Percentiles rank a stretch among this genome's conserved stretches.
These are phyloP conservation scores for Hypoxylon cercidicola DNA, from an alignment of 495 filamentous ascomycete genomes.

Conservation along the genomic window DNA sequence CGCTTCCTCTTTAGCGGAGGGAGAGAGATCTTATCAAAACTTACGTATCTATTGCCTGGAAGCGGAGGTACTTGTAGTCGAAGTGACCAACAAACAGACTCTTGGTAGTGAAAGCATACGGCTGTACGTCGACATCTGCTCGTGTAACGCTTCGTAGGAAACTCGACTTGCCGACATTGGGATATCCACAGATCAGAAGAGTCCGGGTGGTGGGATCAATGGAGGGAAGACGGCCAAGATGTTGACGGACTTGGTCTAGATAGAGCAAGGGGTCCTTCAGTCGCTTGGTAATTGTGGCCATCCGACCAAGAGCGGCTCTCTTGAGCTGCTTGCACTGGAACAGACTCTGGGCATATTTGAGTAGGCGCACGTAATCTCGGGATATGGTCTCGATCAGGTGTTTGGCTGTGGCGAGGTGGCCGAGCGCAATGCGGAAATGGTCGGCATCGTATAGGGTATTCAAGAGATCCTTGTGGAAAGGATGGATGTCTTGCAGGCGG, in stretches of 20 bases:
- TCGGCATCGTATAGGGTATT: constrained; percentile 92
- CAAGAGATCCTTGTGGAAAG: constrained; percentile 80
- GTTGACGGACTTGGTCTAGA: constrained; percentile 96
- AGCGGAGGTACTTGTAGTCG: constrained; percentile 97
- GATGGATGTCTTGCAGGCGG: constrained; percentile 93
- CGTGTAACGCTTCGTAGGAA: constrained; percentile 91
- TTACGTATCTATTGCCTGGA: constrained; percentile 77
- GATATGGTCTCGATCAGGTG: constrained; percentile 95
- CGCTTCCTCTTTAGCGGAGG: neutral
- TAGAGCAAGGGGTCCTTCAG: constrained; percentile 94
- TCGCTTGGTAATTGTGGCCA: constrained; percentile 94
- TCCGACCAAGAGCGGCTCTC: constrained; percentile 86
- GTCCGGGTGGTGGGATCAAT: constrained; percentile 98
- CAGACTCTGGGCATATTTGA: constrained; percentile 89
- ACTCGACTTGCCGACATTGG: constrained; percentile 96
- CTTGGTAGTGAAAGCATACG: constrained; percentile 99
- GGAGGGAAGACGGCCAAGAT: constrained; percentile 95
- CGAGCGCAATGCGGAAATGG: constrained; percentile 96
- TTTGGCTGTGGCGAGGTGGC: constrained; percentile 94
- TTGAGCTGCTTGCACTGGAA: constrained; percentile 97
- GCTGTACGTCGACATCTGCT: constrained; percentile 97
- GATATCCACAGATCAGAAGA: constrained; percentile 94
- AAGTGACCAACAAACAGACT: constrained; percentile 97
- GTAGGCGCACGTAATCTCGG: constrained; percentile 73
- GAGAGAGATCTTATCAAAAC: neutral